These are phyloP conservation scores for Pestalotiopsis sp. DNA, from an alignment of 2,329 filamentous ascomycete species.

Conservation along the genomic window DNA sequence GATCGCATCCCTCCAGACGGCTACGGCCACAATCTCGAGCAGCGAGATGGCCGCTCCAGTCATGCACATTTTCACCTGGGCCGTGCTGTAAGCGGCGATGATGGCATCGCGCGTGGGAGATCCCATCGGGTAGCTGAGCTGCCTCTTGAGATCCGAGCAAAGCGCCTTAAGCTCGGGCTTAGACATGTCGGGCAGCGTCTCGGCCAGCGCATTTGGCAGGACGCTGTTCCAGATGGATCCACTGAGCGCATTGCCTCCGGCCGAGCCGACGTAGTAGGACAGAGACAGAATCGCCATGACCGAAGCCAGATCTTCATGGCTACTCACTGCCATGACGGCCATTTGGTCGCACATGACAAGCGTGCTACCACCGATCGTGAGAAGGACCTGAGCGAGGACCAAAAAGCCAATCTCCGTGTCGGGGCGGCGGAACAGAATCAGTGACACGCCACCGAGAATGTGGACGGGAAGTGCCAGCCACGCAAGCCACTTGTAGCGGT, in stretches of 20 bases:
- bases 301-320: constrained; percentile 55
- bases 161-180: constrained; percentile 27
- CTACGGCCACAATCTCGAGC: constrained; percentile 30
- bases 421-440: constrained; percentile 56
- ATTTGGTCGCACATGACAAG: constrained; percentile 58
- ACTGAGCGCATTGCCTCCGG: constrained; percentile 45
- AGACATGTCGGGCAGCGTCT: constrained; percentile 26
- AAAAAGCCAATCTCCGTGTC: constrained; percentile 48
- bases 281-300: constrained; percentile 45
- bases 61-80: constrained; percentile 38
- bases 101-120: constrained; percentile 33
- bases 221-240: constrained; percentile 46
- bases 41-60: constrained; percentile 30
- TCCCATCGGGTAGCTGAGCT: constrained; percentile 35
- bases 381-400: constrained; percentile 57
- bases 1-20: constrained; percentile 33
- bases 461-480: constrained; percentile 51
- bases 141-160: constrained; percentile 33
- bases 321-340: constrained; percentile 57
- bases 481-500: constrained; percentile 51
- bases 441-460: constrained; percentile 52
- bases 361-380: constrained; percentile 54
- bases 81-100: constrained; percentile 34
- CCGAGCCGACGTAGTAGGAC: constrained; percentile 35
- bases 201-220: constrained; percentile 28